phyloP scores from a whole-genome alignment of 768 basidiomycete species.

The Leucocoprinus leucothites region DNA sequence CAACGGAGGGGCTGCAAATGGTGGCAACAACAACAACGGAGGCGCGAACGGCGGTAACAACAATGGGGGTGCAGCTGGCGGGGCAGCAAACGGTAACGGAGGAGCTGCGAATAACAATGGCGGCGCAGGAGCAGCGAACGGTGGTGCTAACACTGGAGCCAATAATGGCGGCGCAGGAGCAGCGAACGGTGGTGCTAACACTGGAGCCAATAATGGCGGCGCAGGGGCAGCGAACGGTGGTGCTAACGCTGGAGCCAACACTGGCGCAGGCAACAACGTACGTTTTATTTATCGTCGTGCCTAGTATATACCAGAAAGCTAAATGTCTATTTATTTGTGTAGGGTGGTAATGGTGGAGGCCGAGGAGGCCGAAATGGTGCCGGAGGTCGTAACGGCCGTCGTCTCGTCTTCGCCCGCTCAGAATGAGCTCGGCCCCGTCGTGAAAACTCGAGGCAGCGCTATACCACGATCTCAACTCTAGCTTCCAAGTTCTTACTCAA shows the following conservation, averaged over 20 bases:
- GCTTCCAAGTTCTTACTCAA: too few relatives aligned
- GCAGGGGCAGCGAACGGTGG: constrained; percentile 10
- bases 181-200: constrained; percentile 13
- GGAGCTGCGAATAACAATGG: constrained; percentile 7
- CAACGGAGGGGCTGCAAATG: too few relatives aligned
- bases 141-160: constrained; percentile 9
- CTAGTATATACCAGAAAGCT: background rate
- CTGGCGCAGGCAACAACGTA: constrained; percentile 2
- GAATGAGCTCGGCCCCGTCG: background rate
- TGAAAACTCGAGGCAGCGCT: background rate
- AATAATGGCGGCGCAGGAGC: constrained; percentile 10
- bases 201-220: too few relatives aligned
- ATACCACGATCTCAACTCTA: too few relatives aligned
- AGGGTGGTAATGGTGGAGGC: background rate
- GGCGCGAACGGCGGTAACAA: constrained; percentile 14
- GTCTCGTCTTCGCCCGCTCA: background rate
- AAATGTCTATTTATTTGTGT: background rate
- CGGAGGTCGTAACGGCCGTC: constrained; percentile 1
- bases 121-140: constrained; percentile 14
- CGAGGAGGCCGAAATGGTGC: background rate
- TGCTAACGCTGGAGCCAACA: background rate
- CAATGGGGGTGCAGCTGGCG: too few relatives aligned
- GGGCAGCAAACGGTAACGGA: background rate
- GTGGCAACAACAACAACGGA: constrained; percentile 17
- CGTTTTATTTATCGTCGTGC: background rate